phyloP scores from a whole-genome alignment of 1,284 basidiomycete genomes.

The Agroathelia rolfsii region DNA sequence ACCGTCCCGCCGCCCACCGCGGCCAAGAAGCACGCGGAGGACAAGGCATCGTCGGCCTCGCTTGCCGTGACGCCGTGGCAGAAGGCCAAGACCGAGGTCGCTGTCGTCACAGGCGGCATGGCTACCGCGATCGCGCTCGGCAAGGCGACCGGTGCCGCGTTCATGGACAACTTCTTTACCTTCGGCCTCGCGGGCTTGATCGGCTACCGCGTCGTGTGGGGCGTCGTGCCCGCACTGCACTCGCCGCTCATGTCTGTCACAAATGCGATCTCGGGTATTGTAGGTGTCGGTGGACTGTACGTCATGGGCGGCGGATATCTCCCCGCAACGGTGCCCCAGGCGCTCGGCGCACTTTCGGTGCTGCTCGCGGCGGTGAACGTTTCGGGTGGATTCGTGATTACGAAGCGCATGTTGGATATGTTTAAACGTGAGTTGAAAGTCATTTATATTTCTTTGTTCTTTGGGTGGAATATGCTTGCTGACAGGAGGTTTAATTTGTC shows the following conservation, averaged over 20 bases:
- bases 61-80: slow-evolving; percentile 75
- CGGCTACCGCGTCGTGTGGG: slow-evolving; percentile 83
- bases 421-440: slow-evolving; percentile 63
- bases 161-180: slow-evolving; percentile 81
- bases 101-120: slow-evolving; percentile 65
- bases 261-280: slow-evolving; percentile 75
- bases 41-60: slow-evolving; percentile 31
- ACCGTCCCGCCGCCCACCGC: slow-evolving; percentile 38
- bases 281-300: slow-evolving; percentile 78
- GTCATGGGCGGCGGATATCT: slow-evolving; percentile 81
- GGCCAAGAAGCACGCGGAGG: slow-evolving; percentile 33
- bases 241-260: slow-evolving; percentile 79
- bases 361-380: slow-evolving; percentile 79
- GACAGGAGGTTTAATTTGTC: too few species aligned
- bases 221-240: slow-evolving; percentile 75
- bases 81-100: slow-evolving; percentile 64
- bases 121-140: slow-evolving; percentile 62
- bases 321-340: slow-evolving; percentile 73
- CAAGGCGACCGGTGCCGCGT: slow-evolving; percentile 66
- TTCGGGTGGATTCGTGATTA: slow-evolving; percentile 75
- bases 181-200: slow-evolving; percentile 76
- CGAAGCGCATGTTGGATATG: slow-evolving; percentile 84
- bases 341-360: slow-evolving; percentile 69
- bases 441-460: slow-evolving; percentile 1
- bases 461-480: slow-evolving; percentile 1